Evolutionary conservation across 1,284 basidiomycete species (phyloP).

Genomic region (Naganishia liquefaciens): DNA sequence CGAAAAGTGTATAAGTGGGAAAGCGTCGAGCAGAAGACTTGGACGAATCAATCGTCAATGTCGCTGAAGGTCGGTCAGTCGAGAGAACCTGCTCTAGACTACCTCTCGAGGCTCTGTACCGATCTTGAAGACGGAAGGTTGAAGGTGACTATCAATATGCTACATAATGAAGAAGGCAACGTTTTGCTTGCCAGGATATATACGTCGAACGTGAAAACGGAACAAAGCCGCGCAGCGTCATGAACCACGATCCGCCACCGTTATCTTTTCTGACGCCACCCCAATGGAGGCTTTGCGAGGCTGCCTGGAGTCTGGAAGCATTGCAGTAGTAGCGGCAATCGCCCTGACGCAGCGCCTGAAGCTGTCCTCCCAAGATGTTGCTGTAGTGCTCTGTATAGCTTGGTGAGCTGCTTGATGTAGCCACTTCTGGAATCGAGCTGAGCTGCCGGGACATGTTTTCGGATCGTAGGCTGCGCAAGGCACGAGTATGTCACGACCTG

Average conservation of each 20-base stretch:
- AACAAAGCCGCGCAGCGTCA: background rate
- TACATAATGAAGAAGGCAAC: background rate
- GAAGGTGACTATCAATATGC: background rate
- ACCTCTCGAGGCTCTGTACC: background rate
- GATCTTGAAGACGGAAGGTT: conserved; percentile 4
- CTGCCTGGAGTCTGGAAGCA: no score
- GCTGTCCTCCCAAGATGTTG: background rate
- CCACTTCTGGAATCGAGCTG: no score
- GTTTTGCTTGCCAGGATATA: background rate
- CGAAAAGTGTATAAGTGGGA: background rate
- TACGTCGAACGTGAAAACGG: background rate
- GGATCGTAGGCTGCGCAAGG: no score
- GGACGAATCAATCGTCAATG: conserved; percentile 27
- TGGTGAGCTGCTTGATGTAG: background rate
- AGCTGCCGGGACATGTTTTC: no score
- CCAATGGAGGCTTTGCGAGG: background rate
- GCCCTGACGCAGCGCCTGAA: background rate
- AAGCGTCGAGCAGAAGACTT: background rate
- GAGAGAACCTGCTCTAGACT: conserved; percentile 22
- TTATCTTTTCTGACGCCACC: background rate
- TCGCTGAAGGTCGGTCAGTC: conserved; percentile 5
- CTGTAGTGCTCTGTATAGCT: background rate
- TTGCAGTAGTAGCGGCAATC: no score
- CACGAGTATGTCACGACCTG: no score
- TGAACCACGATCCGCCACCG: conserved; percentile 13